These are phyloP conservation scores for Mycena filopes DNA, from an alignment of 768 basidiomycete genomes.

Conservation along the genomic window DNA sequence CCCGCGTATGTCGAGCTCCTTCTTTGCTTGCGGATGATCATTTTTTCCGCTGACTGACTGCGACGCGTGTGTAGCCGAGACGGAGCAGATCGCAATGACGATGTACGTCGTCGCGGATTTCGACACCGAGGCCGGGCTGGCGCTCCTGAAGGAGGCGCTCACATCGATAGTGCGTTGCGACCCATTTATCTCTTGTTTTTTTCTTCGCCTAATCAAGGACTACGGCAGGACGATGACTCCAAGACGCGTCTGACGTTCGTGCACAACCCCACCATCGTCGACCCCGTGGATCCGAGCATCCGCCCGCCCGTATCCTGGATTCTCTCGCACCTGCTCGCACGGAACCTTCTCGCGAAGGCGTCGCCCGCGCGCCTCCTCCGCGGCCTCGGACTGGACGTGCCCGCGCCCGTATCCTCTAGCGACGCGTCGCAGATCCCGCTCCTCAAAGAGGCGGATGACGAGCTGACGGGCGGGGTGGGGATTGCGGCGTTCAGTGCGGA, in stretches of 20 bases:
- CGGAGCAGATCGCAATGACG: slow-evolving; percentile 54
- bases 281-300: slow-evolving; percentile 23
- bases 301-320: slow-evolving; percentile 53
- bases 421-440: slow-evolving; percentile 53
- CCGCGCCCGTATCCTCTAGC: slow-evolving; percentile 19
- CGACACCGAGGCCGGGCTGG: slow-evolving; percentile 67
- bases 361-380: slow-evolving; percentile 52
- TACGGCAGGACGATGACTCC: slow-evolving; percentile 53
- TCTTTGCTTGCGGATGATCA: no score
- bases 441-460: slow-evolving; percentile 39
- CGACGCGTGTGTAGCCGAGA: slow-evolving; percentile 38
- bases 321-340: slow-evolving; percentile 61
- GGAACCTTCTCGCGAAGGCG: slow-evolving; percentile 50
- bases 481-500: slow-evolving; percentile 45
- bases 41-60: not conserved
- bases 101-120: slow-evolving; percentile 82
- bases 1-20: slow-evolving; percentile 58
- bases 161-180: slow-evolving; percentile 13
- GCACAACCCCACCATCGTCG: slow-evolving; percentile 66
- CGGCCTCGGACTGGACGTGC: slow-evolving; percentile 45
- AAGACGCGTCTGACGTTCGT: slow-evolving; percentile 78
- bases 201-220: not conserved
- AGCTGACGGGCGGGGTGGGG: slow-evolving; percentile 47
- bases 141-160: slow-evolving; percentile 74
- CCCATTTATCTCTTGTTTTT: not conserved